Base-by-base conservation (phyloP, 2,329 filamentous ascomycete species). In the Diaporthe sp. region DNA sequence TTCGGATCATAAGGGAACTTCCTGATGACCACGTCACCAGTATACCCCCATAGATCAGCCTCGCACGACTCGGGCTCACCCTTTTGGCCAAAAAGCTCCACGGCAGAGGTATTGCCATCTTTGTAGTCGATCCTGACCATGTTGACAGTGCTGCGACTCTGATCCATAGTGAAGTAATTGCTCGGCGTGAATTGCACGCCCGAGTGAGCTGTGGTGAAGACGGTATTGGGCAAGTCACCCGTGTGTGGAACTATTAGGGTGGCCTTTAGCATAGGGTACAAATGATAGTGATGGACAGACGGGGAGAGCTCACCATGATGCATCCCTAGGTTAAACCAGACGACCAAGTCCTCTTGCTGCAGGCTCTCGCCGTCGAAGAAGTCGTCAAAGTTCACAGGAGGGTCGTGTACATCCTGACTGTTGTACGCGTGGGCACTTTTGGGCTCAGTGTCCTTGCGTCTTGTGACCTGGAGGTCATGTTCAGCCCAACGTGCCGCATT, bases 271-370 rank as follows among this genome's bases (percentile, higher is more conserved):
- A 27, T 25, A 7, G 9, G 15, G 2, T n/a, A 10, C 13, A 13
- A 8, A 12, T 22, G 5, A 6, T 1, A n/a, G 3, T 2, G 12
- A 9, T n/a, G 42, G 19, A 19, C 17, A 5, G 1, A 19, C 2
- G 6, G 6, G 19, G 10, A 32, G 6, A 8, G 15, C 74, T 69
- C 25, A 69, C 74, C 72, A 19, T 91, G 89, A 77, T 91, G 88
- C 86, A 88, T 90, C 22, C 89, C 89, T 10, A 85, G 77, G 75
- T 84, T 90, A 74, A 90, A 83, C 84, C 86, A 90, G 17, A 90
- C 70, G 3, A 90, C 88, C 15, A 88, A 73, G 71, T 87, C 86
- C 77, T 86, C 84, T 71, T 87, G 82, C 53, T 80, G 77, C 4
- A 87, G 78, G 13, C 76, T 80, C 77, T 88, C 84, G 59, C 81